Conservation (phyloP, 2,329 filamentous ascomycete genomes). For the Aureobasidium sp. region DNA sequence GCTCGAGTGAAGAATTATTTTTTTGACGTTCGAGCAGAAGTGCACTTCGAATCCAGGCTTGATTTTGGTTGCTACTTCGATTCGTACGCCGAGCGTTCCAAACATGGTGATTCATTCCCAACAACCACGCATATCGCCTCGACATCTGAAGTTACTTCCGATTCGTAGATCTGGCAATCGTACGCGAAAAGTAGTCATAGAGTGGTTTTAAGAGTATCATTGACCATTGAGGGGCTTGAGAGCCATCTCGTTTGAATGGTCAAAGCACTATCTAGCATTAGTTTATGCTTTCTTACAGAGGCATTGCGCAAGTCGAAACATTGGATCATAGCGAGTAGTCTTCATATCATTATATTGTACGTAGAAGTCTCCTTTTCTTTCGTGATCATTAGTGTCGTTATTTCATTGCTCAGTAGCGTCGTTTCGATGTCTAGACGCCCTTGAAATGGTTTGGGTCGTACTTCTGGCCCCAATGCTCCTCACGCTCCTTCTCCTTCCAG, state of each 20-base stretch:
- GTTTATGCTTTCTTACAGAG: background rate
- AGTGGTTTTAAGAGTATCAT: background rate
- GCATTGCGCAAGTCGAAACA: background rate
- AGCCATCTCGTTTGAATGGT: background rate
- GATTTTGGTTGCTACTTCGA: background rate
- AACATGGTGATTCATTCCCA: background rate
- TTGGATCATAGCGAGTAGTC: background rate
- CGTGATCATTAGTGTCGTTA: background rate
- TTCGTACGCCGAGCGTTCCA: background rate
- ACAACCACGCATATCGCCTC: background rate
- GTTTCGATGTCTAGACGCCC: background rate
- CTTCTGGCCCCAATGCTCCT: conserved; percentile 54
- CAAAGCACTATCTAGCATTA: background rate
- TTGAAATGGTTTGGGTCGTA: conserved; percentile 26
- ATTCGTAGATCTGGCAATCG: background rate
- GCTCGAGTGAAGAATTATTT: background rate
- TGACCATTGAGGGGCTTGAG: background rate
- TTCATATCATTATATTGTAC: background rate
- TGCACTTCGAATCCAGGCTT: too few relatives aligned
- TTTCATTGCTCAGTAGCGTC: background rate
- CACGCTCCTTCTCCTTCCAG: conserved; percentile 48
- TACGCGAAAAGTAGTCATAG: background rate
- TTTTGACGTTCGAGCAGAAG: too few relatives aligned
- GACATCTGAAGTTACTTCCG: background rate
- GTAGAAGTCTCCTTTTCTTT: background rate